phyloP scores from a whole-genome alignment of 257 asterid species.

The Salvia splendens region DNA sequence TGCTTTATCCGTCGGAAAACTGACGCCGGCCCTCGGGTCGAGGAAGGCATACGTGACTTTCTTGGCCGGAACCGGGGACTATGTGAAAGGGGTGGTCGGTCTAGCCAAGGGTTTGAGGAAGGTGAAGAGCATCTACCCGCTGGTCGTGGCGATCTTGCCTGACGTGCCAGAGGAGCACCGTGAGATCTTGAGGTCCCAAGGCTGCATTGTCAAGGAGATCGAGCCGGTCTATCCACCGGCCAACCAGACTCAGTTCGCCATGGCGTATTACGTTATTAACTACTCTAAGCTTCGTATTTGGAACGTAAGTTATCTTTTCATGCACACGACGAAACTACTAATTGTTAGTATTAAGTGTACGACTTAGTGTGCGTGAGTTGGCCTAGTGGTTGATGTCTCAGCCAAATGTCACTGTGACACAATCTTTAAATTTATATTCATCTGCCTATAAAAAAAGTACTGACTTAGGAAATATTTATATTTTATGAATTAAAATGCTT shows the following conservation, averaged over 20 bases:
- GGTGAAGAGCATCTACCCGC: conserved; percentile 42
- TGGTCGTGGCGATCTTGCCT: conserved; percentile 51
- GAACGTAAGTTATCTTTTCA: conserved; percentile 38
- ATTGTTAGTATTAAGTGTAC: too few relatives aligned
- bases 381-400: too few relatives aligned
- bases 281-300: conserved; percentile 52
- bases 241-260: conserved; percentile 44
- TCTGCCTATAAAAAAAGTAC: too few relatives aligned
- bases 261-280: conserved; percentile 51
- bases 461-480: too few relatives aligned
- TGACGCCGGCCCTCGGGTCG: conserved; percentile 29
- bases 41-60: conserved; percentile 40
- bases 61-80: conserved; percentile 46
- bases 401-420: too few relatives aligned
- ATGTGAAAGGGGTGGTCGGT: conserved; percentile 48
- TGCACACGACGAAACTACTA: not conserved
- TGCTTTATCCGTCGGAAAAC: conserved; percentile 32
- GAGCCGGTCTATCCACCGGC: conserved; percentile 48
- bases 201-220: conserved; percentile 49
- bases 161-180: conserved; percentile 56
- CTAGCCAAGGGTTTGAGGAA: conserved; percentile 50
- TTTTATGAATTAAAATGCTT: too few relatives aligned
- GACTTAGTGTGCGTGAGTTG: too few relatives aligned
- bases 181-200: conserved; percentile 40
- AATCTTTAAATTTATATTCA: too few relatives aligned